phyloP scores from a whole-genome alignment of 2,329 filamentous ascomycete genomes.

The Nigrospora osmanthi region DNA sequence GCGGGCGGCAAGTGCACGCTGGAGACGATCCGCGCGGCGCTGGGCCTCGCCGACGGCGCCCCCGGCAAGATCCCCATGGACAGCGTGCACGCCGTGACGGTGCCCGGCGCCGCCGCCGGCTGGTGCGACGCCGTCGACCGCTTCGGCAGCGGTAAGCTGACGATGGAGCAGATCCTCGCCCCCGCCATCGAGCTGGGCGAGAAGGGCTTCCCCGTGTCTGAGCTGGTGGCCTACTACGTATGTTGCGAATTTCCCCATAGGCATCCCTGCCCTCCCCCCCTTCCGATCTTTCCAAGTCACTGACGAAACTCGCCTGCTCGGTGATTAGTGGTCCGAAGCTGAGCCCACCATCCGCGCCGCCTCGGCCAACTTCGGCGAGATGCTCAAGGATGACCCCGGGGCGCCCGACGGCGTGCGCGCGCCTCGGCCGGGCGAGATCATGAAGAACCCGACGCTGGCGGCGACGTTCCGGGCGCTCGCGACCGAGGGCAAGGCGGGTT shows the following conservation, averaged over 20 bases:
- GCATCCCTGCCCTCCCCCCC: too few relatives aligned
- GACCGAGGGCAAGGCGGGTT: slow-evolving; percentile 77
- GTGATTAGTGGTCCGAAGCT: slow-evolving; percentile 58
- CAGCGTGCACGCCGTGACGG: slow-evolving; percentile 75
- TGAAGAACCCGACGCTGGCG: slow-evolving; percentile 77
- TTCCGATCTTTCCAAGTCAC: too few relatives aligned
- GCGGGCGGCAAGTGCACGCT: slow-evolving; percentile 62
- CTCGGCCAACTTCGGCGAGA: slow-evolving; percentile 79
- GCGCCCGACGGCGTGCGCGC: slow-evolving; percentile 64
- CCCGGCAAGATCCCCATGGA: slow-evolving; percentile 60
- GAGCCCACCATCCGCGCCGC: slow-evolving; percentile 60
- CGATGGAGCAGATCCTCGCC: slow-evolving; percentile 65
- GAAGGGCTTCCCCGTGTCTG: slow-evolving; percentile 81
- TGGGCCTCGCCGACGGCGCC: slow-evolving; percentile 55
- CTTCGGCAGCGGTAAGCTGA: slow-evolving; percentile 83
- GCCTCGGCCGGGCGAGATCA: slow-evolving; percentile 75
- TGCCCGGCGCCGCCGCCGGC: slow-evolving; percentile 84
- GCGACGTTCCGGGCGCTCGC: slow-evolving; percentile 75
- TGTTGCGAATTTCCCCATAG: slow-evolving; percentile 27
- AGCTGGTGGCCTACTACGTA: slow-evolving; percentile 64
- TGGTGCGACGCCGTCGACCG: slow-evolving; percentile 86
- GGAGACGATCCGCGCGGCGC: slow-evolving; percentile 59
- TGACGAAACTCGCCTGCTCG: neutral
- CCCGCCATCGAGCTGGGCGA: slow-evolving; percentile 84
- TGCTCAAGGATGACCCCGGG: slow-evolving; percentile 70